Evolutionary conservation across 192 early-diverging fungal genomes (phyloP).

Genomic region (Cetraspora pellucida): DNA sequence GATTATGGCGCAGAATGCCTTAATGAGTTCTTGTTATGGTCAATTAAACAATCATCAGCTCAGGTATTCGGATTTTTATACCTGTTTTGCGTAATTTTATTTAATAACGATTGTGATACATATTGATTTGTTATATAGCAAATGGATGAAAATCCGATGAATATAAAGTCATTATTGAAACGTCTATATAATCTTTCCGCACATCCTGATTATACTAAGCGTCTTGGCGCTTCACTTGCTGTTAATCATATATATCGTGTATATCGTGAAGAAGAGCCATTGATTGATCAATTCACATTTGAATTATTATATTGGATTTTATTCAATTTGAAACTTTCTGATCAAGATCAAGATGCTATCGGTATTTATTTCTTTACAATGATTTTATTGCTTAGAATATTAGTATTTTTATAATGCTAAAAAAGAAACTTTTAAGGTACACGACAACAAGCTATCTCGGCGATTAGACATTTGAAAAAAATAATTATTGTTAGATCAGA

Average conservation of each 20-base stretch:
- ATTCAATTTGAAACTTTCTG: conserved; percentile 60
- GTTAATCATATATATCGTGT: conserved; percentile 72
- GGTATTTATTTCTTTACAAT: conserved; percentile 40
- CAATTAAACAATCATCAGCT: conserved; percentile 65
- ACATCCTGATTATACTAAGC: conserved; percentile 63
- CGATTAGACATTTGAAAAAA: conserved; percentile 61
- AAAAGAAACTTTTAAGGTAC: conserved; percentile 49
- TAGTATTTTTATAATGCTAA: neutral
- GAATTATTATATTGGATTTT: conserved; percentile 71
- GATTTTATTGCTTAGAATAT: neutral
- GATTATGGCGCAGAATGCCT: conserved; percentile 78
- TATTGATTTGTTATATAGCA: conserved; percentile 29
- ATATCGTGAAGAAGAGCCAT: conserved; percentile 64
- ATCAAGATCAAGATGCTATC: conserved; percentile 58
- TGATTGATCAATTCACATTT: conserved; percentile 70
- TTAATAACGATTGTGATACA: neutral
- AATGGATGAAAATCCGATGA: conserved; percentile 58
- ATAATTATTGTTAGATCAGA: conserved; percentile 58
- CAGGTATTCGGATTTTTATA: conserved; percentile 37
- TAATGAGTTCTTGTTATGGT: conserved; percentile 75
- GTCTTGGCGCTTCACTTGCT: conserved; percentile 67
- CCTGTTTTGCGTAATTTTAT: neutral
- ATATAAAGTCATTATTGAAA: conserved; percentile 73
- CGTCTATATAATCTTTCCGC: conserved; percentile 64
- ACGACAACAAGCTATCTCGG: conserved; percentile 48